Evolutionary conservation across 345 rosid species (phyloP), one percentile per base, ranked within the genome.

Genomic region (Limnanthes douglasii): DNA sequence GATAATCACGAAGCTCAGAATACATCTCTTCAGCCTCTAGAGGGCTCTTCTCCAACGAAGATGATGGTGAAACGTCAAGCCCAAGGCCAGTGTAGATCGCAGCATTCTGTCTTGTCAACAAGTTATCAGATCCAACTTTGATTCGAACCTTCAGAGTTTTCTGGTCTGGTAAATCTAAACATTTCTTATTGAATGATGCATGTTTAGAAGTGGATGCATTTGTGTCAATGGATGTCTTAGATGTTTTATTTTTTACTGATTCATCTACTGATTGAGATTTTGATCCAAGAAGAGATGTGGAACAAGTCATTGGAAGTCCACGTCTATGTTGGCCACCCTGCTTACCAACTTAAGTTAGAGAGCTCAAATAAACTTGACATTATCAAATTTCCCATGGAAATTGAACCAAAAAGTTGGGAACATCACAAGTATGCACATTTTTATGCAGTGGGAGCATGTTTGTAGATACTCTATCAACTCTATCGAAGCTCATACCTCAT

Each of bases 61-160:
- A 66, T 19, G 85, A 70, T 36, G 88, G 88, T 17, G 88, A 79
- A 38, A 56, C 60, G 50, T 60, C 75, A 64, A 90, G 85, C 31
- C 82, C 85, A 37, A 72, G 79, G 17, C 78, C 86, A 65, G 78
- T 62, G 54, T 56, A 61, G 37, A 73, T 63, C 42, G 66, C 80
- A 40, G 68, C 86, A 57, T 61, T 79, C 45, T 72, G 77, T 54
- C 45, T 62, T 20, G 81, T 62, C 13, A 66, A 56, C 68, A 70
- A 66, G 62, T 84, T 83, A 65, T 60, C 85, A 11, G 92, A 64
- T 55, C 95, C 78, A 43, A 80, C 65, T 77, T 69, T 84, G 16
- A 77, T 68, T 54, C 93, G 78, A 43, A 90, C 65, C 64, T 62
- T 80, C 41, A 75, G 58, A 54, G 58, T 57, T 55, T 69, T 90